Evolutionary conservation across 192 early-diverging fungal genomes (phyloP).

Genomic region (Entophlyctis luteolus): DNA sequence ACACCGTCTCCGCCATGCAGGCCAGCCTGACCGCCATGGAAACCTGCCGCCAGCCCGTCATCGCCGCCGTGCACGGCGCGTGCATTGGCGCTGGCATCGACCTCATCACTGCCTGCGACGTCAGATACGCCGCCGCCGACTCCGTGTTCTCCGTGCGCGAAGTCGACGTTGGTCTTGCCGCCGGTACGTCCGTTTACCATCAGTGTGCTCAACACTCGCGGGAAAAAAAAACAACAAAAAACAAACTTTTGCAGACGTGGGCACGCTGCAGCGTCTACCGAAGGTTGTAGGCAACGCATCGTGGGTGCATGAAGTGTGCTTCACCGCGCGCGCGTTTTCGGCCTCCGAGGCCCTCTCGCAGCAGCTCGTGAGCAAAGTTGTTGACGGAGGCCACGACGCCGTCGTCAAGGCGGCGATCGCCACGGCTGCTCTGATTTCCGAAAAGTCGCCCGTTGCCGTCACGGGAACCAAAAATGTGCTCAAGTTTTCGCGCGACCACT

Average conservation of each 20-base stretch:
- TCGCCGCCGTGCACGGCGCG: constrained; percentile 51
- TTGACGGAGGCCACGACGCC: constrained; percentile 35
- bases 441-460: constrained; percentile 84
- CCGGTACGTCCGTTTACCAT: constrained; percentile 34
- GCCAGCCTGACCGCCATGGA: constrained; percentile 71
- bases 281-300: constrained; percentile 89
- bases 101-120: constrained; percentile 87
- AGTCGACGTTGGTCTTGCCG: constrained; percentile 88
- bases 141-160: constrained; percentile 80
- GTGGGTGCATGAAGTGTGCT: constrained; percentile 86
- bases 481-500: constrained; percentile 90
- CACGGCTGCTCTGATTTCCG: constrained; percentile 70
- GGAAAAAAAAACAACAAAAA: too few relatives aligned
- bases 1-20: constrained; percentile 32
- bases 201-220: too few relatives aligned
- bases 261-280: constrained; percentile 90
- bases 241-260: constrained; percentile 66
- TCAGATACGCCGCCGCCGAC: constrained; percentile 74
- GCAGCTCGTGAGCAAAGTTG: constrained; percentile 60
- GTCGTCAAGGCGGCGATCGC: constrained; percentile 56
- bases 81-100: constrained; percentile 86
- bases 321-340: constrained; percentile 71
- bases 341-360: constrained; percentile 59
- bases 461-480: constrained; percentile 84
- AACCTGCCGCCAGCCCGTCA: constrained; percentile 76